Percentiles rank a stretch among this genome's conserved stretches.
Evolutionary conservation across 208 protist genomes (phyloP).

Genomic region (Naegleria lovaniensis): DNA sequence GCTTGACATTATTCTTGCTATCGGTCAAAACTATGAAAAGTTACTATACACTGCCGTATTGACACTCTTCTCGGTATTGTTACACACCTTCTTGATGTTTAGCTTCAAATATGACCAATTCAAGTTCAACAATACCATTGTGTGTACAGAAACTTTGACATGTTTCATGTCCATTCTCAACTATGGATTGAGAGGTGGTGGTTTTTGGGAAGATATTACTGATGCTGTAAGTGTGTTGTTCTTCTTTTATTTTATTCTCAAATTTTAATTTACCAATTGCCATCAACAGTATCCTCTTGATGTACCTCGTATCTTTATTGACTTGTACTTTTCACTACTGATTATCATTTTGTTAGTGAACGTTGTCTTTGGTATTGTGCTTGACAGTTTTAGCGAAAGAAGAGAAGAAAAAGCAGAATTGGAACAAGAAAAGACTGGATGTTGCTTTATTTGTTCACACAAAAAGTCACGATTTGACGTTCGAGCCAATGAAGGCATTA

Average conservation of each 20-base stretch:
- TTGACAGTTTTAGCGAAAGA: conserved; percentile 51
- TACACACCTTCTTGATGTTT: neutral
- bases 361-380: conserved; percentile 65
- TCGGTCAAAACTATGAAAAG: neutral
- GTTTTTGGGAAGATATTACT: conserved; percentile 20
- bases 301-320: conserved; percentile 26
- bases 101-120: neutral
- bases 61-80: neutral
- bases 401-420: conserved; percentile 39
- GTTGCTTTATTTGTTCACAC: conserved; percentile 60
- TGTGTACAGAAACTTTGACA: neutral
- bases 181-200: conserved; percentile 3
- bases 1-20: neutral
- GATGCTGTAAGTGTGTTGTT: neutral
- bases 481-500: conserved; percentile 35
- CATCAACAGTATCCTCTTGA: neutral
- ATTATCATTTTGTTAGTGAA: conserved; percentile 59
- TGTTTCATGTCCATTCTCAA: neutral
- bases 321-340: conserved; percentile 52
- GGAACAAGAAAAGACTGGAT: conserved; percentile 45
- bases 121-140: neutral
- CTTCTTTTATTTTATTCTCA: too few species aligned
- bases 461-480: conserved; percentile 48
- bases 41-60: neutral
- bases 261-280: too few species aligned